Evolutionary conservation across 2,329 filamentous ascomycete genomes (phyloP).

Genomic region (Xylariaceae sp.): DNA sequence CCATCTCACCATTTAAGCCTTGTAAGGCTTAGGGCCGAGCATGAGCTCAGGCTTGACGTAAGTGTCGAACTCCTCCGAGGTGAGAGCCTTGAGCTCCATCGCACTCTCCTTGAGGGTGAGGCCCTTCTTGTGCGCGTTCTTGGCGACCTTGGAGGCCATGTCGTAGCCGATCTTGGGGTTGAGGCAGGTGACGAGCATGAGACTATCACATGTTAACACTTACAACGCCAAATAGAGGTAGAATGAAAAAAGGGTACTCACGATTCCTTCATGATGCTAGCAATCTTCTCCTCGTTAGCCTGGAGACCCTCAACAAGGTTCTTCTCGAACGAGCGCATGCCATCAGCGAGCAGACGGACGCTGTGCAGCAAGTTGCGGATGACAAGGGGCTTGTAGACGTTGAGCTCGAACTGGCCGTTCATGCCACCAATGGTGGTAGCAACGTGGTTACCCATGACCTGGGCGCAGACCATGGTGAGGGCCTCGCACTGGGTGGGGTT

Average conservation of each 20-base stretch:
- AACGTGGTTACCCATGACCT: conserved; percentile 97
- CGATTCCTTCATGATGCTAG: conserved; percentile 88
- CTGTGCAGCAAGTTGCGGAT: conserved; percentile 95
- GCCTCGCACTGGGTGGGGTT: conserved; percentile 98
- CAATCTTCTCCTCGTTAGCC: conserved; percentile 91
- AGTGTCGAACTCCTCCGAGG: conserved; percentile 81
- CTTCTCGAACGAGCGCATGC: conserved; percentile 92
- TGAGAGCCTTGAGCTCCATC: conserved; percentile 86
- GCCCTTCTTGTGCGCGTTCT: conserved; percentile 99
- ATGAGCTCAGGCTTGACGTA: conserved; percentile 92
- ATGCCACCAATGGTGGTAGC: conserved; percentile 91
- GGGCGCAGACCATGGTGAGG: conserved; percentile 93
- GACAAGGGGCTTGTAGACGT: conserved; percentile 96
- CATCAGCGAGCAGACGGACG: conserved; percentile 78
- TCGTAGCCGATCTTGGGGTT: conserved; percentile 98
- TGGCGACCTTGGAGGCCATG: conserved; percentile 94
- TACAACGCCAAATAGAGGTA: not conserved
- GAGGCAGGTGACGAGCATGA: conserved; percentile 97
- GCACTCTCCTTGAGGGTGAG: conserved; percentile 89
- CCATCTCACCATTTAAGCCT: conserved; percentile 35
- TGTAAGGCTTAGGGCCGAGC: conserved; percentile 71
- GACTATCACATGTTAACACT: conserved; percentile 42
- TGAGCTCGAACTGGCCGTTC: conserved; percentile 97
- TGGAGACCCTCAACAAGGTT: conserved; percentile 83
- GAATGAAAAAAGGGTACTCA: conserved; percentile 43